A percentile compares a stretch with the other conserved stretches of the same genome.
phyloP scores from a whole-genome alignment of 2,329 filamentous ascomycete species.

The Pyrenophora teres region DNA sequence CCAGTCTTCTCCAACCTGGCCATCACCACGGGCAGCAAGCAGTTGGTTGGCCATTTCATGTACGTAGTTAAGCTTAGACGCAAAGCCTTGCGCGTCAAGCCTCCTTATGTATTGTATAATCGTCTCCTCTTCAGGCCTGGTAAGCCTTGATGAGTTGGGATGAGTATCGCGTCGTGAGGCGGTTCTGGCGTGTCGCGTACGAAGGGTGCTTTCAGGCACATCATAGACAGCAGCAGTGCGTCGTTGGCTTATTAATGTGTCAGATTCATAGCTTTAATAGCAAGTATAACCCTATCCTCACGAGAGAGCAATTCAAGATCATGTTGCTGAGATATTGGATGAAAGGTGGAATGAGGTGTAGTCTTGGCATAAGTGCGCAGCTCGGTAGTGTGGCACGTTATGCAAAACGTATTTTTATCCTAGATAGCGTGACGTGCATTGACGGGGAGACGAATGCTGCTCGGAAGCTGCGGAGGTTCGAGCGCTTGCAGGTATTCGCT shows the following conservation, averaged over 20 bases:
- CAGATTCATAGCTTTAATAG: background rate
- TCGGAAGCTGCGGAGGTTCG: too few species aligned
- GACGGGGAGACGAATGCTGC: too few species aligned
- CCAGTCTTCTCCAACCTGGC: conserved; percentile 15
- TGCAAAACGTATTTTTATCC: too few species aligned
- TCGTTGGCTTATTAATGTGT: background rate
- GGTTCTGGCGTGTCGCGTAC: background rate
- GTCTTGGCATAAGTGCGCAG: too few species aligned
- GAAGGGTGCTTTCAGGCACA: background rate
- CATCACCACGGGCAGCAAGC: conserved; percentile 9
- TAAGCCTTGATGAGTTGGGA: conserved; percentile 2
- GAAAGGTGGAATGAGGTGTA: background rate
- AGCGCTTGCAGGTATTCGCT: too few species aligned
- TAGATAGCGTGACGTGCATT: too few species aligned
- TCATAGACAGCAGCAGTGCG: background rate
- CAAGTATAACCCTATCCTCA: conserved; percentile 1
- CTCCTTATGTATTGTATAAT: conserved; percentile 13
- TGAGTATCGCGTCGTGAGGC: conserved; percentile 8
- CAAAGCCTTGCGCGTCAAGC: conserved; percentile 12
- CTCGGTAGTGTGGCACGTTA: too few species aligned
- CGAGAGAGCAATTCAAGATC: conserved; percentile 2
- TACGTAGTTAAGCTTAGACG: background rate
- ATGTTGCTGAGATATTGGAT: conserved; percentile 2
- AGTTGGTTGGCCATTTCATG: conserved; percentile 16
- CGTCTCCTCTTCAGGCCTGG: background rate